phyloP scores from a whole-genome alignment of 2,329 filamentous ascomycete genomes.

The Sphaerulina vaccinii region DNA sequence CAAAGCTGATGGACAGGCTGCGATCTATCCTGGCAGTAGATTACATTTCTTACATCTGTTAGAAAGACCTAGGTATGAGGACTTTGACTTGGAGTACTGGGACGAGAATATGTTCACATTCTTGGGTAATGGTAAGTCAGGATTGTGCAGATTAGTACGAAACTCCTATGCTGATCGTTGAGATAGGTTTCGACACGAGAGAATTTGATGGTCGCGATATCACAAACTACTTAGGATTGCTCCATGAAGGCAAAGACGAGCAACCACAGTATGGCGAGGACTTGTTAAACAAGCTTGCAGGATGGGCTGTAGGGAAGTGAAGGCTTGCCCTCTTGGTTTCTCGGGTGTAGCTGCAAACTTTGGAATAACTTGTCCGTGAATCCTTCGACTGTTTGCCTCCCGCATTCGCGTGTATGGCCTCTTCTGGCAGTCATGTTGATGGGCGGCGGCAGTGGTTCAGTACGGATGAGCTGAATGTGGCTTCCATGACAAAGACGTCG shows the following conservation, averaged over 20 bases:
- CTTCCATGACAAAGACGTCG: no score
- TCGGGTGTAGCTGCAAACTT: no score
- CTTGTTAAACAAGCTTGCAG: slow-evolving; percentile 41
- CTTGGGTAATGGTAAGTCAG: slow-evolving; percentile 38
- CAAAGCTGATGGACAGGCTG: slow-evolving; percentile 39
- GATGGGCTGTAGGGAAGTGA: slow-evolving; percentile 33
- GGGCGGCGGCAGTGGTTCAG: no score
- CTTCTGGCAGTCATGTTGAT: no score
- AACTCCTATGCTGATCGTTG: background rate
- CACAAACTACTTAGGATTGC: slow-evolving; percentile 45
- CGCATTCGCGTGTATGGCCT: no score
- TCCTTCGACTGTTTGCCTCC: no score
- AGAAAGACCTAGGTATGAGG: slow-evolving; percentile 41
- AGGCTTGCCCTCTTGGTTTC: no score
- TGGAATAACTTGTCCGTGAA: no score
- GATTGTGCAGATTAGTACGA: background rate
- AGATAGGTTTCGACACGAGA: slow-evolving; percentile 42
- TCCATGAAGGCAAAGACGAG: slow-evolving; percentile 41
- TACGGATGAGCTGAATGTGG: no score
- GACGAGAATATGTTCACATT: slow-evolving; percentile 43
- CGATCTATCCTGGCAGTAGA: slow-evolving; percentile 42
- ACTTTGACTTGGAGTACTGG: slow-evolving; percentile 45
- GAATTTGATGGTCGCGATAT: slow-evolving; percentile 51
- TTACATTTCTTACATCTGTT: slow-evolving; percentile 43
- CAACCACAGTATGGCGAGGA: slow-evolving; percentile 45